Base-by-base conservation (phyloP, 2,329 filamentous ascomycete genomes). In the Colletotrichum paranaense region DNA sequence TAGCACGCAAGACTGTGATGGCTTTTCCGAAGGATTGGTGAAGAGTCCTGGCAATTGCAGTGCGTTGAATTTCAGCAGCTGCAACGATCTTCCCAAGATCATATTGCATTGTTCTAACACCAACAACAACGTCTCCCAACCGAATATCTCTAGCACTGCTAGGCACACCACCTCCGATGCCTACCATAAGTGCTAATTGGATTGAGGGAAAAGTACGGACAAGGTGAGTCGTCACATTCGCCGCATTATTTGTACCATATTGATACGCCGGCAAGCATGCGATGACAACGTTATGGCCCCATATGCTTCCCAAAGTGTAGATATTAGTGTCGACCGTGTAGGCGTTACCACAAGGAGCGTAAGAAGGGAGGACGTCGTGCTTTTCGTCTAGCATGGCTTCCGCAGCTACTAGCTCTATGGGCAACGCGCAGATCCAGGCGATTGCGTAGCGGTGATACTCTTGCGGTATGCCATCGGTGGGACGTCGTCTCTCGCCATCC, bases 81-180 rank as follows among this genome's bases (percentile, higher is more conserved):
- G 24, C 62, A 4, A 76, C 28, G 1, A 59, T 60, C 22, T 78
- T 0, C 77, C 75, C 1, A 77, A 11, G n/a, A 6, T 78, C 77
- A 8, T 74, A 76, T 16, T 78, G 73, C 52, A 78, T 52, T 1
- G 77, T 71, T 14, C 75, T 69, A 8, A 62, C 66, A 4, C 77
- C 70, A 1, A 78, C 75, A 0, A 78, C 76, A 3, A 78, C 58
- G 14, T 78, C 77, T 0, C 77, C 77, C 2, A 78, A 62, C 1
- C 74, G 63, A 0, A 78, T 38, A 9, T 78, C 72, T 0, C 6
- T 9, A 3, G 49, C 52, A 35, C 52, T 64, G 2, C 64, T 67
- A 1, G 79, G 80, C 0, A 75, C 75, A 1, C 78, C 79, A 9
- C 79, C 78, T 9, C 79, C 79, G 1, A 81, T 78, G 2, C 80